Evolutionary conservation across 805 yeast genomes (phyloP).

Genomic region (Wickerhamiella kazuoi): DNA sequence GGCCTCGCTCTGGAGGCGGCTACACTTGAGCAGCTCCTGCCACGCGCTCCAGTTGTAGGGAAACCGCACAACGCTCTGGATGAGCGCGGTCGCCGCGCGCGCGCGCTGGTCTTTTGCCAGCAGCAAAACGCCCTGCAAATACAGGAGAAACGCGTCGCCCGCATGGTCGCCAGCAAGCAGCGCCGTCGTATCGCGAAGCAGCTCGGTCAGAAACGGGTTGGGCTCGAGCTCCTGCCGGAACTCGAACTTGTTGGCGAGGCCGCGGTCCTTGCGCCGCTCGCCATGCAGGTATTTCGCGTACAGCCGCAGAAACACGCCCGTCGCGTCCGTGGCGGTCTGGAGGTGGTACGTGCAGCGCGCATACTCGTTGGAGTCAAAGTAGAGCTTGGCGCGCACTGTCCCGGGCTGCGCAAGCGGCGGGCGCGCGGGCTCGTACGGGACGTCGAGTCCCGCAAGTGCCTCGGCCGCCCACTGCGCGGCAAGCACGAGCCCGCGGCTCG

Average conservation of each 20-base stretch:
- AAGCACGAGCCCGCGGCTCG: conserved; percentile 42
- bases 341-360: conserved; percentile 54
- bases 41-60: conserved; percentile 93
- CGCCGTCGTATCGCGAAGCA: conserved; percentile 27
- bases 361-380: conserved; percentile 71
- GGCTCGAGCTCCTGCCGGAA: conserved; percentile 15
- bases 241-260: conserved; percentile 44
- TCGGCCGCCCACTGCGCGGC: conserved; percentile 65
- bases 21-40: conserved; percentile 54
- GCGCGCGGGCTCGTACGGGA: conserved; percentile 10
- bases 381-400: conserved; percentile 45
- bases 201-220: conserved; percentile 21
- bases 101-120: conserved; percentile 42
- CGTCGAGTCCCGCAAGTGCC: conserved; percentile 45
- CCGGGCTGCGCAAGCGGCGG: conserved; percentile 23
- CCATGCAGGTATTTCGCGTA: conserved; percentile 59
- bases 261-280: conserved; percentile 59
- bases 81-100: conserved; percentile 43
- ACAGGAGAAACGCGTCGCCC: conserved; percentile 44
- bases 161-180: conserved; percentile 6
- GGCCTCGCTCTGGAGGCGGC: conserved; percentile 43
- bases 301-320: conserved; percentile 35
- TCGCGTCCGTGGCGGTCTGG: conserved; percentile 28
- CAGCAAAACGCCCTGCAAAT: conserved; percentile 52
- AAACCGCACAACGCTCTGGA: conserved; percentile 43